Evolutionary conservation across 2,329 filamentous ascomycete species (phyloP).

Genomic region (Pestalotiopsis sp.): DNA sequence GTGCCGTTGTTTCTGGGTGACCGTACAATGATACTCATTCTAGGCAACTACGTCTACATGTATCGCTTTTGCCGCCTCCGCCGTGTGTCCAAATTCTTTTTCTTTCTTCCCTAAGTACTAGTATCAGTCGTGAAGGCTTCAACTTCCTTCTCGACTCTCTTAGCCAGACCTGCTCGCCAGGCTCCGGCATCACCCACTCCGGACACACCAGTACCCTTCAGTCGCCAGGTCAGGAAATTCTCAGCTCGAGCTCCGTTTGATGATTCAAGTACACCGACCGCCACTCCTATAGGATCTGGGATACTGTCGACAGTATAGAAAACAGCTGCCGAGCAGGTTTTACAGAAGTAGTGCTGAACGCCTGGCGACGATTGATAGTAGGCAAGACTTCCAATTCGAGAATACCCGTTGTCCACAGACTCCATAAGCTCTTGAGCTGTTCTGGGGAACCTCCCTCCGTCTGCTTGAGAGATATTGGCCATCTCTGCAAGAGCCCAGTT

Average conservation of each 20-base stretch:
- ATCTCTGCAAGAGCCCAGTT: neutral
- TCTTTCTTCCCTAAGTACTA: too few relatives aligned
- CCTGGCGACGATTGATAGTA: neutral
- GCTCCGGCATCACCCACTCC: too few relatives aligned
- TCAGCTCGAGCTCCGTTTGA: neutral
- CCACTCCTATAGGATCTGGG: neutral
- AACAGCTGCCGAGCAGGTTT: neutral
- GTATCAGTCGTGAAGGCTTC: too few relatives aligned
- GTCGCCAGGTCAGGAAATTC: neutral
- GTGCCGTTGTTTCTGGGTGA: too few relatives aligned
- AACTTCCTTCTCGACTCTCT: too few relatives aligned
- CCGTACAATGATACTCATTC: too few relatives aligned
- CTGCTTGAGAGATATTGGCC: neutral
- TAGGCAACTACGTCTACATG: too few relatives aligned
- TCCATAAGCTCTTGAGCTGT: neutral
- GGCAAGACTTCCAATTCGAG: neutral
- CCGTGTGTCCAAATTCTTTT: too few relatives aligned
- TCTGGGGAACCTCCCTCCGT: neutral
- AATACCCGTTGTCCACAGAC: neutral
- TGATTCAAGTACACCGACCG: neutral
- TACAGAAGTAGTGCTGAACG: neutral
- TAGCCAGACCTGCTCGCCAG: too few relatives aligned
- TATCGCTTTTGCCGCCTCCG: too few relatives aligned
- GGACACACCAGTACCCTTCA: too few relatives aligned
- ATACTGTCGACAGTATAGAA: neutral